These are phyloP conservation scores for Chlamydomonas schloesseri DNA, from an alignment of 139 green algal genomes.

Conservation along the genomic window DNA sequence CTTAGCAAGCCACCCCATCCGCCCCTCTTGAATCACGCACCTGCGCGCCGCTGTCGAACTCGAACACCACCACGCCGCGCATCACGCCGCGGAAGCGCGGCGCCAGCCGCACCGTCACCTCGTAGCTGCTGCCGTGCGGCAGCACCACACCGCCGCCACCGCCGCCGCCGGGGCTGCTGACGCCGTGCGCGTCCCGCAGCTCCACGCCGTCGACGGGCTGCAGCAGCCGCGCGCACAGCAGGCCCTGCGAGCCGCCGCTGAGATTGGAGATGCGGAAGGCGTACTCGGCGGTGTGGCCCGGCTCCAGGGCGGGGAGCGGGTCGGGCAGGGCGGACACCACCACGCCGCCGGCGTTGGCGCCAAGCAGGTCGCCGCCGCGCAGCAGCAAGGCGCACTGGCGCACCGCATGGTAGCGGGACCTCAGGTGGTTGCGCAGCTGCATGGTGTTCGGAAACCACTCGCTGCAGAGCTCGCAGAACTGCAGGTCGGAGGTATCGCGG, in stretches of 20 bases:
- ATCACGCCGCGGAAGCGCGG: constrained; percentile 12
- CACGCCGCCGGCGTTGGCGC: not conserved
- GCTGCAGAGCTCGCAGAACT: not conserved
- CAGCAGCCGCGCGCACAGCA: constrained; percentile 4
- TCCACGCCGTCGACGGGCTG: not conserved
- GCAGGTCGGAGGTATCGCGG: not conserved
- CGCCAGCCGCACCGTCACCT: not conserved
- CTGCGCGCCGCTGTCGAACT: not conserved
- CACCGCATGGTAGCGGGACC: not conserved
- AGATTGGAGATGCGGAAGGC: constrained; percentile 15
- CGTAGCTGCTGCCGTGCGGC: not conserved
- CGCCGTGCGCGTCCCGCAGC: not conserved
- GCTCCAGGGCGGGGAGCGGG: constrained; percentile 1
- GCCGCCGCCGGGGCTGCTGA: not conserved
- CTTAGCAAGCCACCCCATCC: too few species aligned
- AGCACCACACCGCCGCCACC: not conserved
- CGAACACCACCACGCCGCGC: constrained; percentile 17
- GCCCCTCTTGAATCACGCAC: too few species aligned
- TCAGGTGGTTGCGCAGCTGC: not conserved
- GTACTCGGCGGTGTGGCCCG: not conserved
- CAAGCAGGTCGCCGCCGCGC: too few species aligned
- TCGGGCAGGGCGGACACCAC: not conserved
- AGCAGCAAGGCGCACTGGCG: not conserved
- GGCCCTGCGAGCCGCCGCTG: not conserved
- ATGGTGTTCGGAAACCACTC: not conserved